Conservation (phyloP, 1,284 basidiomycete species). For the Marasmius sp. region DNA sequence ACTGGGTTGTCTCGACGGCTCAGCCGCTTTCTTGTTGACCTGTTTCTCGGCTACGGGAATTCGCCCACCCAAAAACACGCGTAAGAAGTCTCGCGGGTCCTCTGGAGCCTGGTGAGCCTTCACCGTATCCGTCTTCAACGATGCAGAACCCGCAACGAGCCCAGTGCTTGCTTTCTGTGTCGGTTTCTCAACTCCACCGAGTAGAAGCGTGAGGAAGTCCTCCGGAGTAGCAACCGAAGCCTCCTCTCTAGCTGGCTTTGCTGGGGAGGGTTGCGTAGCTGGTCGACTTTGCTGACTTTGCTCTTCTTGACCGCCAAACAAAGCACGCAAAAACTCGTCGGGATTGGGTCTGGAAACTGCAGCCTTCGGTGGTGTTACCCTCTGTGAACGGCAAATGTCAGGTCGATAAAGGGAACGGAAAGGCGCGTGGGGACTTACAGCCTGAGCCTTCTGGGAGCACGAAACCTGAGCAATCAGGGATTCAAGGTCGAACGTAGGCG, state of each 20-base stretch:
- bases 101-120: not conserved
- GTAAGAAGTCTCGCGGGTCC: too few species aligned
- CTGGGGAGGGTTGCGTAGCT: not conserved
- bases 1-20: too few species aligned
- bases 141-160: not conserved
- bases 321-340: not conserved
- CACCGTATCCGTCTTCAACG: not conserved
- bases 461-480: too few species aligned
- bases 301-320: not conserved
- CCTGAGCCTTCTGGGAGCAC: too few species aligned
- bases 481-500: too few species aligned
- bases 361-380: too few species aligned
- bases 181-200: not conserved
- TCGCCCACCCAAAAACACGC: too few species aligned
- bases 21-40: too few species aligned
- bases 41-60: too few species aligned
- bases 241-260: not conserved
- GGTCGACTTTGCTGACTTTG: not conserved
- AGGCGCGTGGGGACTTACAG: too few species aligned
- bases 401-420: too few species aligned
- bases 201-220: slow-evolving; percentile 1
- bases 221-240: not conserved
- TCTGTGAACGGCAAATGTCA: too few species aligned
- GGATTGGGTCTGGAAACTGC: not conserved
- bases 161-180: not conserved